Percentiles rank a stretch among this genome's conserved stretches.
Evolutionary conservation across 176 grass and related monocot genomes (phyloP).

Genomic region (Juncus inflexus): DNA sequence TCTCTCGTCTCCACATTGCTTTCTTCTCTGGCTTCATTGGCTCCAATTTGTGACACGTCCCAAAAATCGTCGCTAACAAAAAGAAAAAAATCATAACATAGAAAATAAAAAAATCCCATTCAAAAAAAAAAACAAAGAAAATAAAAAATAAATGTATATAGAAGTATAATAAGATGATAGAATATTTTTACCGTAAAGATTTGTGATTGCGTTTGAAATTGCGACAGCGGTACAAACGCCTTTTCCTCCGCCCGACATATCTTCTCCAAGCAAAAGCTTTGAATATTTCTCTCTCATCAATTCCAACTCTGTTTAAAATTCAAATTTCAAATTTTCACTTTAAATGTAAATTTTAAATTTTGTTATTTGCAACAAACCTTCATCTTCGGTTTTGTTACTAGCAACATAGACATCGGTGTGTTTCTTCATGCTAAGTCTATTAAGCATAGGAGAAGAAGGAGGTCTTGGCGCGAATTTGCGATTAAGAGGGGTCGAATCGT

Average conservation of each 20-base stretch:
- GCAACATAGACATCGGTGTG: not conserved
- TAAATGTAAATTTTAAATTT: not conserved
- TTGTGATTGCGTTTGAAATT: slow-evolving; percentile 95
- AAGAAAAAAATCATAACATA: not conserved
- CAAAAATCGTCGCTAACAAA: slow-evolving; percentile 79
- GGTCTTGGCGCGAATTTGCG: not conserved
- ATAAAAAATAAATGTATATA: not conserved
- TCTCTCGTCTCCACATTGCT: slow-evolving; percentile 93
- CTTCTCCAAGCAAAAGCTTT: slow-evolving; percentile 52
- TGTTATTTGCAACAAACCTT: slow-evolving; percentile 2
- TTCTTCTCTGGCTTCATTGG: slow-evolving; percentile 67
- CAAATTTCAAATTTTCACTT: not conserved
- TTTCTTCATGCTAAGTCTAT: slow-evolving; percentile 27
- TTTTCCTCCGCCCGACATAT: slow-evolving; percentile 48
- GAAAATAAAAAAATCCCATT: too few species aligned
- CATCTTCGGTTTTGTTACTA: slow-evolving; percentile 17
- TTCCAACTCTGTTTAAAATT: slow-evolving; percentile 17
- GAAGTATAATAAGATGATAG: not conserved
- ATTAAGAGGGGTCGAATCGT: not conserved
- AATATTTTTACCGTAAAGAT: slow-evolving; percentile 68
- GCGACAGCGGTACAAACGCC: slow-evolving; percentile 56
- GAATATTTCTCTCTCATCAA: slow-evolving; percentile 50
- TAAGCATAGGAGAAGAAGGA: slow-evolving; percentile 19
- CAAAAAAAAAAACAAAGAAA: not conserved
- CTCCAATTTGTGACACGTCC: slow-evolving; percentile 65